phyloP scores from a whole-genome alignment of 768 basidiomycete species.

The Mycena sanguinolenta region DNA sequence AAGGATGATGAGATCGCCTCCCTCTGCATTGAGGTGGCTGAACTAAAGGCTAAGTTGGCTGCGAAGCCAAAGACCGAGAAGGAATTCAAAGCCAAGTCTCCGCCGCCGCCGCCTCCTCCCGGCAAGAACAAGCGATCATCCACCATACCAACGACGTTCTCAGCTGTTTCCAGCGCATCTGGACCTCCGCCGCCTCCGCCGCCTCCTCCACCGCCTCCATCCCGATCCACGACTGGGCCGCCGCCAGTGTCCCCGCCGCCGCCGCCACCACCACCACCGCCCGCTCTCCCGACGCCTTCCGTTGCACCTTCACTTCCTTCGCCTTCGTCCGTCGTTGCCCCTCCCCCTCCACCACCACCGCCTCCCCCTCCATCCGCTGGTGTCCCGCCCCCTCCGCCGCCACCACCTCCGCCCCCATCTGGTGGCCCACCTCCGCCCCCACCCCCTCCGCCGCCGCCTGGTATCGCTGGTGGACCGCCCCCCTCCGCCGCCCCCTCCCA shows the following conservation, averaged over 20 bases:
- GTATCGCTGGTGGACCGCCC: constrained; percentile 30
- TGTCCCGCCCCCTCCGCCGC: constrained; percentile 50
- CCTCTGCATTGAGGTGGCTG: constrained; percentile 64
- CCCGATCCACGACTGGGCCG: constrained; percentile 41
- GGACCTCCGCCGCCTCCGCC: constrained; percentile 36
- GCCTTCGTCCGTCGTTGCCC: constrained; percentile 46
- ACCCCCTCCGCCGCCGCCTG: constrained; percentile 44
- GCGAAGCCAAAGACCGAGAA: constrained; percentile 73
- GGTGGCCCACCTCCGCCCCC: too few species aligned
- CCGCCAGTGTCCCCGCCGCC: constrained; percentile 36
- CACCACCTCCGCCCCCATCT: too few species aligned
- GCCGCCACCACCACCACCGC: constrained; percentile 40
- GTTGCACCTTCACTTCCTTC: constrained; percentile 51
- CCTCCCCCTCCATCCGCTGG: constrained; percentile 42
- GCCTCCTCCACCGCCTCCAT: constrained; percentile 28
- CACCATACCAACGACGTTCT: constrained; percentile 22
- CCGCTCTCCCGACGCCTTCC: constrained; percentile 44
- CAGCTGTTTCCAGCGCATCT: constrained; percentile 25
- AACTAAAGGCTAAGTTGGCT: constrained; percentile 64
- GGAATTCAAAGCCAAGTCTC: constrained; percentile 71
- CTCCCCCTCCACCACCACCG: constrained; percentile 53
- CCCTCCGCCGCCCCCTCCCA: constrained; percentile 44
- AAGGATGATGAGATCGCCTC: constrained; percentile 59
- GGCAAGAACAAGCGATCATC: constrained; percentile 50
- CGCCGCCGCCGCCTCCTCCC: constrained; percentile 45